Conservation (phyloP, 352 stramenopile genomes). For the Phytophthora nicotianae region DNA sequence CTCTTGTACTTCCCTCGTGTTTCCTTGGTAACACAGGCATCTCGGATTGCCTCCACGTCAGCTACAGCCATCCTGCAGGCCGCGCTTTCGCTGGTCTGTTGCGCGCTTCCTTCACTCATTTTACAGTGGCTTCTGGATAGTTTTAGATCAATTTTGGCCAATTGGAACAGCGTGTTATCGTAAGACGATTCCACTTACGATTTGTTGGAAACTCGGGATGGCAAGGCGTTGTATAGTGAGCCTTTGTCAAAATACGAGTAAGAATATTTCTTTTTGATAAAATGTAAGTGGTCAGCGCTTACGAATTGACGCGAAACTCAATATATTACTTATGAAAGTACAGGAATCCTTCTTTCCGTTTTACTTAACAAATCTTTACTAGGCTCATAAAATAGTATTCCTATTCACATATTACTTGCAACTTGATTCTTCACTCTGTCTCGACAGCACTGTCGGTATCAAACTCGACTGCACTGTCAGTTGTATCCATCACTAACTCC, state of each 20-base stretch:
- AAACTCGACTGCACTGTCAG: constrained; percentile 22
- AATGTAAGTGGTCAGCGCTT: too few relatives aligned
- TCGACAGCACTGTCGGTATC: constrained; percentile 25
- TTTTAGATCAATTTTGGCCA: neutral
- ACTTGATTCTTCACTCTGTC: constrained; percentile 15
- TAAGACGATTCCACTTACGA: too few relatives aligned
- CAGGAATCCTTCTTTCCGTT: too few relatives aligned
- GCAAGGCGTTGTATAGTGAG: too few relatives aligned
- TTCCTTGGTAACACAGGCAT: neutral
- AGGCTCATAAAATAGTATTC: constrained; percentile 22
- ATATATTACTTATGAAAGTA: too few relatives aligned
- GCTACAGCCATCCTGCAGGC: neutral
- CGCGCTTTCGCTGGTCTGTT: neutral
- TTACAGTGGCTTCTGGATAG: too few relatives aligned
- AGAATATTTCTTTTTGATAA: too few relatives aligned
- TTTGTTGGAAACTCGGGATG: too few relatives aligned
- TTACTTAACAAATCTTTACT: neutral
- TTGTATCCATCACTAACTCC: constrained; percentile 19
- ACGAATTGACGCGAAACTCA: too few relatives aligned
- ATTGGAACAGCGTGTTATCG: neutral
- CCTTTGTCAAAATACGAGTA: too few relatives aligned
- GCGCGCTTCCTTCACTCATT: too few relatives aligned
- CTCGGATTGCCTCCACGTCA: neutral
- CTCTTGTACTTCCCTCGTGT: neutral
- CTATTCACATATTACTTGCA: constrained; percentile 18